A percentile compares a stretch with the other conserved stretches of the same genome.
Evolutionary conservation across 805 yeast genomes (phyloP).

Genomic region (Monosporozyma yasuniensis): DNA sequence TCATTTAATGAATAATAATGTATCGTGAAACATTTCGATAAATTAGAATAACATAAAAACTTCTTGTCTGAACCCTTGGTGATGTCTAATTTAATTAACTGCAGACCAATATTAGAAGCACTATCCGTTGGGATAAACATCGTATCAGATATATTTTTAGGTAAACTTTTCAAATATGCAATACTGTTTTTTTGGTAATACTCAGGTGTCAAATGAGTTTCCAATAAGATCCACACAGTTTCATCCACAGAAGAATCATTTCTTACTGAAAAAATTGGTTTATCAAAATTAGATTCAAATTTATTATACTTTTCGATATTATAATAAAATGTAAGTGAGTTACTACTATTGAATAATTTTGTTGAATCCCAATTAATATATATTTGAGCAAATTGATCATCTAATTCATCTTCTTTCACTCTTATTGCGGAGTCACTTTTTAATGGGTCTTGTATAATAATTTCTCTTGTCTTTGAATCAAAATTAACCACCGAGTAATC

Average conservation of each 20-base stretch:
- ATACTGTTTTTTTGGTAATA: slow-evolving; percentile 5
- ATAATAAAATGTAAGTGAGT: slow-evolving; percentile 27
- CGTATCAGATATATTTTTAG: slow-evolving; percentile 6
- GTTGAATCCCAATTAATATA: slow-evolving; percentile 61
- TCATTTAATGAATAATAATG: slow-evolving; percentile 14
- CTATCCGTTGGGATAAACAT: slow-evolving; percentile 13
- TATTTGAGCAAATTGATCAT: slow-evolving; percentile 37
- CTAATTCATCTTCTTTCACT: slow-evolving; percentile 19
- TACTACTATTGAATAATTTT: slow-evolving; percentile 17
- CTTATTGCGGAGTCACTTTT: slow-evolving; percentile 5
- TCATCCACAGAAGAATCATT: slow-evolving; percentile 26
- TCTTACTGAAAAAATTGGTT: slow-evolving; percentile 38
- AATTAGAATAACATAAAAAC: slow-evolving; percentile 21
- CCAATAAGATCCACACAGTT: slow-evolving; percentile 42
- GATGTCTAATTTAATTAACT: slow-evolving; percentile 24
- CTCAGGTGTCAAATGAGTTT: slow-evolving; percentile 34
- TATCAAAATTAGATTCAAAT: slow-evolving; percentile 17
- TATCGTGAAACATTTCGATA: slow-evolving; percentile 15
- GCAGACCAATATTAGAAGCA: slow-evolving; percentile 34
- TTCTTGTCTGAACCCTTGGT: slow-evolving; percentile 2
- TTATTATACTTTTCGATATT: slow-evolving; percentile 12
- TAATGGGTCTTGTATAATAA: slow-evolving; percentile 39
- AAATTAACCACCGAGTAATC: slow-evolving; percentile 58
- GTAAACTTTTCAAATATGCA: slow-evolving; percentile 15
- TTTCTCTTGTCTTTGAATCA: slow-evolving; percentile 8